Evolutionary conservation across 179 eudicot genomes (phyloP), one percentile per base, ranked within the genome.

Genomic region (Drosera spatulata): DNA sequence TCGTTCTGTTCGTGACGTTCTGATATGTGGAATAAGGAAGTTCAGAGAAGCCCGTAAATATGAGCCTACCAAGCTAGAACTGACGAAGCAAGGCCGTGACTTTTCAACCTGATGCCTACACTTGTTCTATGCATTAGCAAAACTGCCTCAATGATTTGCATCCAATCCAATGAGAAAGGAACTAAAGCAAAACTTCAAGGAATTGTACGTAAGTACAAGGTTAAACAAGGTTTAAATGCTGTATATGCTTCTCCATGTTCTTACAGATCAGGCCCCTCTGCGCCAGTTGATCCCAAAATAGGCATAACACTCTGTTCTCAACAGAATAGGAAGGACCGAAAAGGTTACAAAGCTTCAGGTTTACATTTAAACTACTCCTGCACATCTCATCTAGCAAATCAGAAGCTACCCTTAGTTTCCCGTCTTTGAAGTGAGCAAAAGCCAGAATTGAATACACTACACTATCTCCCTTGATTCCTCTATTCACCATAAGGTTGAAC

Each of bases 381-480:
- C 80, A 85, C 96, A 91, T 91, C 64, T 85, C 87, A 53, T 91
- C 91, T 66, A 91, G 71, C 67, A 85, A 66, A 50, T 71, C 68
- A 3, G 79, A 79, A 68, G 79, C 75, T 61, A 71, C 60, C 62
- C n/a, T 66, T 41, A 46, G 50, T 39, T 84, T 67, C 43, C 91
- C 96, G 6, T 49, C 68, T 76, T 71, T 85, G 60, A 84, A 75
- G 57, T 80, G 79, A 50, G 87, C 89, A 62, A 75, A 82, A 10
- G 96, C 87, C 63, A 91, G 67, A 64, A 84, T 82, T 10, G 85
- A 73, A 62, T 69, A 88, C 45, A 88, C 73, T 7, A 88, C 71
- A 61, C 81, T 75, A 66, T 91, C 98, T 74, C 96, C 96, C 56
- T 77, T 70, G 61, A 91, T 61, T 55, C 96, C 98, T 54, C 67